Conservation (phyloP, 1,284 basidiomycete genomes). For the Ceratobasidium sp. region DNA sequence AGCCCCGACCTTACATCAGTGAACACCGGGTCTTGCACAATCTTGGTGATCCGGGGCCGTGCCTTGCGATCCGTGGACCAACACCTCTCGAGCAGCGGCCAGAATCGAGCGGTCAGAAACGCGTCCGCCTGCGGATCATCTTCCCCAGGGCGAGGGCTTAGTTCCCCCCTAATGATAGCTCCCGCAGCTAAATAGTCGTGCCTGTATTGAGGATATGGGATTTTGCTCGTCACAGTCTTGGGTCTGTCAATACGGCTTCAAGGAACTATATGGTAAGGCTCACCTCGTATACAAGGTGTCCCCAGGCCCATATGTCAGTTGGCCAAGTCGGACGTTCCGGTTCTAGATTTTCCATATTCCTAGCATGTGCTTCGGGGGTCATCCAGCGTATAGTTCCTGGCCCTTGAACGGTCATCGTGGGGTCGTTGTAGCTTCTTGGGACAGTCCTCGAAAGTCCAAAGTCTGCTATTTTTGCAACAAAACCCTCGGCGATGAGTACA, state of each 20-base stretch:
- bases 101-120: background rate
- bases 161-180: background rate
- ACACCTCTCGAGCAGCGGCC: background rate
- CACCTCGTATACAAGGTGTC: conserved; percentile 26
- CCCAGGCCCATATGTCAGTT: conserved; percentile 20
- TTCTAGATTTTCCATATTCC: background rate
- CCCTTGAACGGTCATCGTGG: conserved; percentile 6
- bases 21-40: background rate
- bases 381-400: conserved; percentile 24
- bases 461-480: conserved; percentile 25
- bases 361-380: conserved; percentile 7
- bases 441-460: conserved; percentile 14
- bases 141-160: background rate
- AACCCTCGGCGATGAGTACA: conserved; percentile 7
- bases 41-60: conserved; percentile 3
- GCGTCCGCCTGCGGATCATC: background rate
- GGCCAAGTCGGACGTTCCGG: background rate
- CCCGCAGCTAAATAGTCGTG: background rate
- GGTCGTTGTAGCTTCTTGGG: background rate
- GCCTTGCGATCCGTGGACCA: background rate
- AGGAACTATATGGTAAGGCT: background rate
- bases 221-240: conserved; percentile 3
- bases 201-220: background rate
- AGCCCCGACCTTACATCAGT: background rate
- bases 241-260: background rate